Evolutionary conservation across 2,329 filamentous ascomycete species (phyloP), one percentile per base, ranked within the genome.

Genomic region (Venturia pyrina): DNA sequence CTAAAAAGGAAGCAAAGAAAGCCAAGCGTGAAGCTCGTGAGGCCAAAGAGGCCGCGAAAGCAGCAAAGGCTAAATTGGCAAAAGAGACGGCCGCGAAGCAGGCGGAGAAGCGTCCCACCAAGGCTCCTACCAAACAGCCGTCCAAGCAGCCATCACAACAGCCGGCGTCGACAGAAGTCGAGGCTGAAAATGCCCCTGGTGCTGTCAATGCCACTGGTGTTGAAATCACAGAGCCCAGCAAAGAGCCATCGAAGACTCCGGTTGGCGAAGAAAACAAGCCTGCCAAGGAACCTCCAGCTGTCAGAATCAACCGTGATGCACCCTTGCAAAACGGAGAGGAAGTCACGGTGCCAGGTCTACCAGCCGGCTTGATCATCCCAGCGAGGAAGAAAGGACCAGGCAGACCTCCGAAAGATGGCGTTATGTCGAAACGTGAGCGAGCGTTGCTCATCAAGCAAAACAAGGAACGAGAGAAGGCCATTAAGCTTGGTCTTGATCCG

Each of bases 351-450:
- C 78, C 80, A 70, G 73, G 73, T 34, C 69, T 78, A 11, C 75
- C 75, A n/a, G 66, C 70, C 17, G 71, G 70, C 19, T 71, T 75
- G 24, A 72, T 77, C 37, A 76, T 80, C 6, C 76, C 85, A 40
- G 83, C 85, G 37, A 89, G 85, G 76, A 87, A 89, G 68, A 86
- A 89, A 70, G 90, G 90, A 17, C 90, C 90, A 11, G 90, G 90
- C n/a, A 81, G 90, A 64, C 90, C 90, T 24, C 90, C 90, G 0
- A 93, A 93, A 78, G 89, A 93, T 71, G 90, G 90, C 37, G 83
- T 91, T 73, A 90, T 92, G 85, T 93, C 89, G 1, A 92, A 92
- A 76, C 82, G 90, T 66, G 88, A 92, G 71, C 83, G 87, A 69
- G 81, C 85, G 21, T 75, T 86, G 61, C 81, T 87, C 8, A 85